Evolutionary conservation across 371 early-diverging fungal genomes (phyloP), one percentile per base, ranked within the genome.

Genomic region (Saksenaea vasiformis): DNA sequence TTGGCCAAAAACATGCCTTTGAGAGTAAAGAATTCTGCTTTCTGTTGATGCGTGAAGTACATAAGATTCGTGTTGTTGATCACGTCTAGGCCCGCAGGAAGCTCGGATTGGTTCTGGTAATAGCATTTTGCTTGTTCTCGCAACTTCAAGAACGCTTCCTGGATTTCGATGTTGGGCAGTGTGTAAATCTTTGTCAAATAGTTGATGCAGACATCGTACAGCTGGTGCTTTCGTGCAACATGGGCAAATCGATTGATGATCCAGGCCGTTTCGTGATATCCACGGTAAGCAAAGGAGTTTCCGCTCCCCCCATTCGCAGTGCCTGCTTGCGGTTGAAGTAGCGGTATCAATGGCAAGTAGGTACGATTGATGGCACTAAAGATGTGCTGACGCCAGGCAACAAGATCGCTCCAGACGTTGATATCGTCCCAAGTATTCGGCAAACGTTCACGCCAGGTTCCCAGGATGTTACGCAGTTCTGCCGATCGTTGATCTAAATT

Each of bases 191-290:
- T 96, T 71, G 93, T 93, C 44, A 99, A 81, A 35, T 93, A 92
- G 56, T 89, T 91, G 63, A 94, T 91, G 70, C 99, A 98, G 5
- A 98, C 98, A 53, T 98, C 95, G 19, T 91, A 86, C 10, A 98
- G 85, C n/a, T 89, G 88, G 65, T 99, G 98, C 66, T 95, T 94
- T 19, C 99, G 86, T 4, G 98, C 96, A n/a, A 98, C 94, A 61
- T 96, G 95, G 1, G 99, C 99, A 74, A 99, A 99, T n/a, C 98
- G 90, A 69, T 99, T 99, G 80, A 98, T 97, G 51, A 98, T 96
- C 98, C 99, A 98, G 1, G 99, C 99, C 22, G 96, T 98, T 77
- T 99, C 99, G 73, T 99, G 99, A 76, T 96, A 98, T 5, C 99
- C 99, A 24, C 98, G 91, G 74, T 95, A 98, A 0, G 98, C 96